Evolutionary conservation across 352 stramenopile genomes (phyloP), one percentile per base, ranked within the genome.

Genomic region (Blastocystis sp.): DNA sequence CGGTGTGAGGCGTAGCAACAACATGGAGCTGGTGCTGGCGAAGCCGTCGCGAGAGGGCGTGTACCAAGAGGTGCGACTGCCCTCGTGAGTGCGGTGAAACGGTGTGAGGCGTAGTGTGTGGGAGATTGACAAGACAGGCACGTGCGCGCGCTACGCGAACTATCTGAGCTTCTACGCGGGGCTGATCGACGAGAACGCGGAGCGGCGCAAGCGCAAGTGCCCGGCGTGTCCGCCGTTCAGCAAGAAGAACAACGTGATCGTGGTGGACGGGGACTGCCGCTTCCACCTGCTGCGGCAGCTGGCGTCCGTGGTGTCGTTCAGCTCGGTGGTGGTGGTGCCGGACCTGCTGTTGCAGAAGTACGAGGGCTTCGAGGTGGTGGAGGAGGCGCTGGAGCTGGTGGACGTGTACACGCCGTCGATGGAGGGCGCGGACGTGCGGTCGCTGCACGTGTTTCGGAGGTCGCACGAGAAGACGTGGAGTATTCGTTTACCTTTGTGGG

Each of bases 241-340:
- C 10, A 74, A 74, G 40, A 74, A 74, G 64, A 45, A 74, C 2
- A 74, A 74, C 40, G 23, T 34, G n/a, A 43, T 74, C 40, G 64
- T 74, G n/a, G 64, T 74, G 64, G 64, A 74, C 64, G 64, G 64
- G 11, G 64, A 74, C 17, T 74, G 64, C 21, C 21, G 64, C 7
- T 74, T 74, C 21, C 64, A 74, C 40, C 23, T 74, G 23, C 40
- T 74, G 11, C 21, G 64, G 21, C 23, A 74, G 40, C 64, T 74
- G 28, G 40, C 64, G 28, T 34, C 17, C 10, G 19, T 74, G 21
- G 64, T 45, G 7, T 74, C 64, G 28, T 74, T 74, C 21, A 74
- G 64, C 40, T 74, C 64, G 7, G 17, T 74, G 28, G 21, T 74
- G 23, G 43, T 74, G 7, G 64, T 74, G 64, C 64, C 64, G 28